Percentiles rank a stretch among this genome's conserved stretches.
phyloP scores from a whole-genome alignment of 768 basidiomycete species.

The Pisolithus marmoratus region DNA sequence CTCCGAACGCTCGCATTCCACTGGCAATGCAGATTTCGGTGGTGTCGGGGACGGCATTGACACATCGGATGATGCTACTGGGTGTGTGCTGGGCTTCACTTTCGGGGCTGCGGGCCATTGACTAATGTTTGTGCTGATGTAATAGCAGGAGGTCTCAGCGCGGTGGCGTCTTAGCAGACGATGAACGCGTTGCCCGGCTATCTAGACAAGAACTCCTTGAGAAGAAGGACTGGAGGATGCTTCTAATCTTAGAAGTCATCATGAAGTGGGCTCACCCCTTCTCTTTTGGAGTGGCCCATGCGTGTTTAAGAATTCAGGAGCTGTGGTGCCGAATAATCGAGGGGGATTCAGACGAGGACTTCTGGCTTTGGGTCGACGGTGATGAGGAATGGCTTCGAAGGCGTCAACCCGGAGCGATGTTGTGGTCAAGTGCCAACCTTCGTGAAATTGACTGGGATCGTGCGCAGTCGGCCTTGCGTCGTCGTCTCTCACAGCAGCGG shows the following conservation, averaged over 20 bases:
- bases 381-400: neutral
- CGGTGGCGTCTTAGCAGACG: neutral
- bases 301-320: neutral
- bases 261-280: neutral
- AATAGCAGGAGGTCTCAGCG: too few species aligned
- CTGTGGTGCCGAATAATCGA: neutral
- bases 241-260: neutral
- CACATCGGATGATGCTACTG: neutral
- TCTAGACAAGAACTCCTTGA: neutral
- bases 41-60: neutral
- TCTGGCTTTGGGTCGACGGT: neutral
- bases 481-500: neutral
- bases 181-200: neutral
- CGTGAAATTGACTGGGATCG: neutral
- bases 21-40: too few species aligned
- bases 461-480: neutral
- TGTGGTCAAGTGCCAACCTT: neutral
- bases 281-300: neutral
- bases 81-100: neutral
- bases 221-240: neutral
- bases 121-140: neutral
- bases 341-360: neutral
- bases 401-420: neutral
- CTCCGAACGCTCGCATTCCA: too few species aligned
- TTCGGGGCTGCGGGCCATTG: neutral